These are phyloP conservation scores for Phytophthora aleatoria DNA, from an alignment of 352 stramenopile species.

Conservation along the genomic window DNA sequence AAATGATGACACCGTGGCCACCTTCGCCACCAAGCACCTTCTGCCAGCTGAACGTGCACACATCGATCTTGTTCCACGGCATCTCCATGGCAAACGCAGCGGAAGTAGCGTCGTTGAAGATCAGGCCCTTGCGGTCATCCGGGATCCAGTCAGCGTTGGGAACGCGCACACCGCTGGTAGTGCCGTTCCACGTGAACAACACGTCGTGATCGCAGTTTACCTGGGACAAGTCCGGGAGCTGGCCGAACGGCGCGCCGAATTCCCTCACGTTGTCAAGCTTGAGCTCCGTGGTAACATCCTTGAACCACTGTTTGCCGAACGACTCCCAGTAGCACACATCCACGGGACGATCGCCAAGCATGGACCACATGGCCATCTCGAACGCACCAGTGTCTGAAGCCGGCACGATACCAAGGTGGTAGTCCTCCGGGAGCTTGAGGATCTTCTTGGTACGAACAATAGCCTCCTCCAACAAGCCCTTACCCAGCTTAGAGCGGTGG, in stretches of 20 bases:
- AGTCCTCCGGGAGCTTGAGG: constrained; percentile 94
- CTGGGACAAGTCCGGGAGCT: constrained; percentile 94
- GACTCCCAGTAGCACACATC: constrained; percentile 97
- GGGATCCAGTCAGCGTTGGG: constrained; percentile 97
- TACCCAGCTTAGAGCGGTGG: constrained; percentile 97
- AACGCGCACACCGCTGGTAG: constrained; percentile 96
- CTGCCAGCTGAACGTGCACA: constrained; percentile 99
- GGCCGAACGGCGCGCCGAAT: constrained; percentile 95
- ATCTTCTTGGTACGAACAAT: constrained; percentile 96
- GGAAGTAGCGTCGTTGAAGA: constrained; percentile 98
- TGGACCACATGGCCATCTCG: constrained; percentile 99
- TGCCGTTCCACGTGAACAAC: constrained; percentile 99
- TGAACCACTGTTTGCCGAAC: constrained; percentile 97
- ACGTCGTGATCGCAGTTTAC: constrained; percentile 97
- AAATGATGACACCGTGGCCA: constrained; percentile 97
- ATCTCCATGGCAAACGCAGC: constrained; percentile 99
- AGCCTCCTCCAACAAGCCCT: constrained; percentile 94
- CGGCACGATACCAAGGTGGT: constrained; percentile 96
- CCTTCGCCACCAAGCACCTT: constrained; percentile 99
- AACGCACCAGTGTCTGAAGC: constrained; percentile 98
- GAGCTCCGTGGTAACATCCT: constrained; percentile 95
- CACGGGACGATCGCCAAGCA: constrained; percentile 94
- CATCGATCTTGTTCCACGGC: constrained; percentile 98
- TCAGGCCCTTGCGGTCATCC: constrained; percentile 93
- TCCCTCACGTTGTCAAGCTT: constrained; percentile 94